Conservation (phyloP, 225 moss, liverwort and hornwort species). For the Sphagnum tenellum region DNA sequence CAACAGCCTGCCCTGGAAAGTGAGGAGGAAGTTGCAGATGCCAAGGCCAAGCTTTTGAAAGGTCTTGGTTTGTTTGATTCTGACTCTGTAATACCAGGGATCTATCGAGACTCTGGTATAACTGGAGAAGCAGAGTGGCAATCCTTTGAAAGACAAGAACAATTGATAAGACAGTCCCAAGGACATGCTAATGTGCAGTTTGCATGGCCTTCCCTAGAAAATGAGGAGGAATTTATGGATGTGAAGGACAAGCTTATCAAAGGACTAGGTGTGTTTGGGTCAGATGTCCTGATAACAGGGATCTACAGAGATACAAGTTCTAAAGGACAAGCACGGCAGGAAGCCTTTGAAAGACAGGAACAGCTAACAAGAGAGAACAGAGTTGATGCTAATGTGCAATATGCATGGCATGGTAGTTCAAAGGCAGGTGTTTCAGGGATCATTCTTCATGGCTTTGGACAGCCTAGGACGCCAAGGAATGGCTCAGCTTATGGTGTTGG, state of each 20-base stretch:
- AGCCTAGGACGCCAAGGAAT: slow-evolving; percentile 43
- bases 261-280: slow-evolving; percentile 23
- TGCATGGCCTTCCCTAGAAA: slow-evolving; percentile 12
- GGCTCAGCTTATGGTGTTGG: slow-evolving; percentile 52
- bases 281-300: slow-evolving; percentile 29
- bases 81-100: no score
- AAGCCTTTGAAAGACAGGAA: slow-evolving; percentile 29
- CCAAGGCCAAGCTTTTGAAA: background rate
- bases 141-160: no score
- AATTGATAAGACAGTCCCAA: background rate
- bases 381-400: slow-evolving; percentile 32
- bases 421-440: slow-evolving; percentile 45
- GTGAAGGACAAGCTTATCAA: slow-evolving; percentile 28
- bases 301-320: slow-evolving; percentile 33
- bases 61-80: background rate
- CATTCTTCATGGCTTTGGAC: slow-evolving; percentile 52
- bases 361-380: slow-evolving; percentile 20
- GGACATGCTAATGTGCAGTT: background rate
- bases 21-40: slow-evolving; percentile 1
- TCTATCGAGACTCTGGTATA: no score
- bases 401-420: slow-evolving; percentile 54
- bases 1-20: slow-evolving; percentile 1
- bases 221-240: slow-evolving; percentile 22
- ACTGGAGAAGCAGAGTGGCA: no score
- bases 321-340: slow-evolving; percentile 27